Base-by-base conservation (phyloP, 202 grass and related monocot genomes). In the Cymbopogon flexuosus region DNA sequence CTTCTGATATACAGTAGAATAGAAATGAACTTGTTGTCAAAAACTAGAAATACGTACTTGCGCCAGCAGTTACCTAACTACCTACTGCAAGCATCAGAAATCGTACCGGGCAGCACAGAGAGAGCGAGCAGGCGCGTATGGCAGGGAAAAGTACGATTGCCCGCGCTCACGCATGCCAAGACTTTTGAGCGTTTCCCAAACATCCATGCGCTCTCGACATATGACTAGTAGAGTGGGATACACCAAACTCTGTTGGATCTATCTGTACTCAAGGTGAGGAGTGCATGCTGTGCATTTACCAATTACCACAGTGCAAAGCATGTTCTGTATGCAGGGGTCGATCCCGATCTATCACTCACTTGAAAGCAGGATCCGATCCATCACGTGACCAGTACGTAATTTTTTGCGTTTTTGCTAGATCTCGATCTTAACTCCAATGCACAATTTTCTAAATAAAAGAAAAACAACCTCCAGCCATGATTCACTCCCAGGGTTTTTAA, bases 281-380 rank as follows among this genome's bases (percentile, higher is more conserved):
- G 13, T 5, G 47, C 6, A 16, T 3, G 69, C 36, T 41, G 59
- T 39, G 74, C 22, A 73, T 66, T 27, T 67, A 56, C 43, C 43
- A 52, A 16, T 72, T 54, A 73, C 70, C 10, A 73, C 27, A 54
- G 24, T n/a, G 15, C 12, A 14, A 14, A 0, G 14, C 39, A 29
- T 51, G 35, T 36, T n/a, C 35, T 39, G 15, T 5, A 10, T 49
- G 43, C 42, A 51, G 36, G 76, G 62, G 45, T 52, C 27, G 70
- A 54, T 73, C 76, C 33, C n/a, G 62, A 78, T 65, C 75, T 69
- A 40, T n/a, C n/a, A n/a, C n/a, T 49, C 75, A 51, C 30, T 30
- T 66, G 76, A 61, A 13, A 24, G 23, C 30, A 31, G n/a, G n/a
- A n/a, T n/a, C 3, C 30, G 58, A 61, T 58, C 54, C 54, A 58